phyloP scores from a whole-genome alignment of 2,329 filamentous ascomycete genomes.

The Fusarium sp. region DNA sequence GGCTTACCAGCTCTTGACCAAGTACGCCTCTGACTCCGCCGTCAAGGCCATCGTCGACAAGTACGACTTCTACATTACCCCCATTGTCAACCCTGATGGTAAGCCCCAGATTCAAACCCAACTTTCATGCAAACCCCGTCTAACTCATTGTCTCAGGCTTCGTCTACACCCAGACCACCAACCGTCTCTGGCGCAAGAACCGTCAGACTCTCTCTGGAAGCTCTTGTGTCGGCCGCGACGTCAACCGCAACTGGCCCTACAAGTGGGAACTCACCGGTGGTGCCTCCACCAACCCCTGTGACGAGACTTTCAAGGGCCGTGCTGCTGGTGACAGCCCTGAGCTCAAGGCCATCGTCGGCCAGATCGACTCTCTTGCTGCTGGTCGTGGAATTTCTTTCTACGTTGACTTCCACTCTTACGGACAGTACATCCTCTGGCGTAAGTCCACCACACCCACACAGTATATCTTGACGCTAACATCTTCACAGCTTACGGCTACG shows the following conservation, averaged over 20 bases:
- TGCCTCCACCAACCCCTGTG: conserved; percentile 63
- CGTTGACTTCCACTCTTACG: conserved; percentile 74
- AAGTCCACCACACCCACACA: conserved; percentile 63
- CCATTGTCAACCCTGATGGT: conserved; percentile 71
- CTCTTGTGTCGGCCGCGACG: conserved; percentile 63
- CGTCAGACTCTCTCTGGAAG: conserved; percentile 55
- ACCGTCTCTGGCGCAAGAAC: conserved; percentile 73
- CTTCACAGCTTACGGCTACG: conserved; percentile 53
- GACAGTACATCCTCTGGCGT: conserved; percentile 67
- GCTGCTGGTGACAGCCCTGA: conserved; percentile 61
- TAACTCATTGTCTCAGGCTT: conserved; percentile 15
- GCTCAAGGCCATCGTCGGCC: conserved; percentile 57
- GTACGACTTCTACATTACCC: conserved; percentile 75
- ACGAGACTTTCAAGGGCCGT: conserved; percentile 60
- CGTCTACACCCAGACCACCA: conserved; percentile 64
- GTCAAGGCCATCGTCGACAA: conserved; percentile 61
- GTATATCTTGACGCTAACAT: conserved; percentile 57
- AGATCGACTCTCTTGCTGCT: conserved; percentile 45
- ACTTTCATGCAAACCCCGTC: not conserved
- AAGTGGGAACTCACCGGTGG: conserved; percentile 62
- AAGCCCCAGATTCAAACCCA: conserved; percentile 4
- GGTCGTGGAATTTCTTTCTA: conserved; percentile 65
- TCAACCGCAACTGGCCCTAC: conserved; percentile 71
- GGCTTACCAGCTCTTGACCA: conserved; percentile 34
- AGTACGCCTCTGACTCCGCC: conserved; percentile 26